Conservation (phyloP, 2,329 filamentous ascomycete species). For the Rhexocercosporidium sp. region DNA sequence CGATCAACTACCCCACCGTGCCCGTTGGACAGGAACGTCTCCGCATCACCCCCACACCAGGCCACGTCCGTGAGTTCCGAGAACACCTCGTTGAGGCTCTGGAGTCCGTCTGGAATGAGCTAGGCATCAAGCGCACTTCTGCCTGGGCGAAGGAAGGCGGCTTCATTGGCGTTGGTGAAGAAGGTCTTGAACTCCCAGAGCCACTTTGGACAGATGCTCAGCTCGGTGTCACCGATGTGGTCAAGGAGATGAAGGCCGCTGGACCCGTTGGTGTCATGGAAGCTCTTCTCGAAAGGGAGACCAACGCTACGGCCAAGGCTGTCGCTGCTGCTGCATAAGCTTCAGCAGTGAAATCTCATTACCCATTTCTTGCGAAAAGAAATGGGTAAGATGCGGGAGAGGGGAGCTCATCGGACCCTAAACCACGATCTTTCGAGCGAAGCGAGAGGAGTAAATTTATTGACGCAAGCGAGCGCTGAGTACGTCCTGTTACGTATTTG, state of each 20-base stretch:
- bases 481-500: background rate
- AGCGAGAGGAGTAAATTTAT: background rate
- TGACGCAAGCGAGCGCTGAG: background rate
- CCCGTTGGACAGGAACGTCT: constrained; percentile 97
- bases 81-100: constrained; percentile 85
- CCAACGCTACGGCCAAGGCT: constrained; percentile 42
- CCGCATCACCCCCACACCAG: constrained; percentile 93
- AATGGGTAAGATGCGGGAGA: constrained; percentile 7
- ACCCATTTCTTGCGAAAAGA: background rate
- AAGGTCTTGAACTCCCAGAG: constrained; percentile 60
- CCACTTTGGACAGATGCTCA: constrained; percentile 94
- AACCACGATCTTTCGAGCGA: constrained; percentile 43
- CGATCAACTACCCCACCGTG: constrained; percentile 98
- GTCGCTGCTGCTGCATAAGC: constrained; percentile 43
- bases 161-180: constrained; percentile 90
- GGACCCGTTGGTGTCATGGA: constrained; percentile 57
- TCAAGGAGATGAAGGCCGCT: constrained; percentile 63
- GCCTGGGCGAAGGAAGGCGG: constrained; percentile 92
- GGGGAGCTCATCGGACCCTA: constrained; percentile 43
- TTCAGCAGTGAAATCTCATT: background rate
- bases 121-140: constrained; percentile 89
- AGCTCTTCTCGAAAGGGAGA: constrained; percentile 62
- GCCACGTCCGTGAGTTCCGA: constrained; percentile 83
- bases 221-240: constrained; percentile 74
- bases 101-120: constrained; percentile 85